Evolutionary conservation across 106 monocot genomes (phyloP).

Genomic region (Agapanthus africanus): DNA sequence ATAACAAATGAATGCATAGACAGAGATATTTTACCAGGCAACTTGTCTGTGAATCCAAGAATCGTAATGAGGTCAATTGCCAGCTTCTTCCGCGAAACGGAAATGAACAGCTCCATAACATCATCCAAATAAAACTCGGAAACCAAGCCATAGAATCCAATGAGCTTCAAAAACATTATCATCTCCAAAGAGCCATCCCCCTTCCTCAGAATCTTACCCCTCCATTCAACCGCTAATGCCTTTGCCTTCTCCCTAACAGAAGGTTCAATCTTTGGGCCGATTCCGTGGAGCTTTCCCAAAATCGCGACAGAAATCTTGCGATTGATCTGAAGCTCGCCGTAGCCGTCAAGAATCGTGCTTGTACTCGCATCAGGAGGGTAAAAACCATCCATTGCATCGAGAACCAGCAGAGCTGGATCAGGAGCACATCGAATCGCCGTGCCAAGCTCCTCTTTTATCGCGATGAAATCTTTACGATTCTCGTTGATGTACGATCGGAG

Average conservation of each 20-base stretch:
- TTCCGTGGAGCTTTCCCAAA: slow-evolving; percentile 24
- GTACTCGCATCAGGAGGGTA: not conserved
- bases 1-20: too few species aligned
- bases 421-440: slow-evolving; percentile 25
- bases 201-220: too few species aligned
- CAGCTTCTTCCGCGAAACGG: slow-evolving; percentile 26
- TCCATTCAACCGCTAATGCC: slow-evolving; percentile 40
- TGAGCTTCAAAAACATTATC: slow-evolving; percentile 42
- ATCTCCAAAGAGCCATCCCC: slow-evolving; percentile 23
- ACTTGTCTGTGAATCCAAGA: slow-evolving; percentile 34
- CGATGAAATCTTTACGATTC: slow-evolving; percentile 36
- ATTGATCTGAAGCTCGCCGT: not conserved
- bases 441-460: slow-evolving; percentile 19
- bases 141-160: slow-evolving; percentile 26
- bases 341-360: too few species aligned
- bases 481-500: slow-evolving; percentile 23
- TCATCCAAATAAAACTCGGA: slow-evolving; percentile 29
- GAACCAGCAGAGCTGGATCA: slow-evolving; percentile 30
- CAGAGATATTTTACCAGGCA: slow-evolving; percentile 54
- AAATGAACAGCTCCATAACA: slow-evolving; percentile 34
- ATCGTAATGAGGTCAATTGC: slow-evolving; percentile 30
- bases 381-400: slow-evolving; percentile 23
- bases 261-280: slow-evolving; percentile 21
- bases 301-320: slow-evolving; percentile 36
- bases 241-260: slow-evolving; percentile 27